These are phyloP conservation scores for Phyllosticta paracitricarpa DNA, from an alignment of 2,329 filamentous ascomycete genomes.

Conservation along the genomic window DNA sequence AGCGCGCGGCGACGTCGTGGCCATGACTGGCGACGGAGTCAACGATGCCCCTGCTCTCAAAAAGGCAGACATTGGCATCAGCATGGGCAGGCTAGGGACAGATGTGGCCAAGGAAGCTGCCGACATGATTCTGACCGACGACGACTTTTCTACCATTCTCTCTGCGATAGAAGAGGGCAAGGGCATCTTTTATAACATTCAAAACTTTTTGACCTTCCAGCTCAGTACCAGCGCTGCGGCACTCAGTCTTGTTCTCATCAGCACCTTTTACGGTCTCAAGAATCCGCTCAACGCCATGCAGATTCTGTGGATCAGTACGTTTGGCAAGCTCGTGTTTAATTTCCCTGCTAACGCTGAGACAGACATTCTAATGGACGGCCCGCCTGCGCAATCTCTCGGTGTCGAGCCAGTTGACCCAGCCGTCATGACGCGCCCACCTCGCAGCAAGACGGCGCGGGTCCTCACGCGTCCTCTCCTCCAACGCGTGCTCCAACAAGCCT, in stretches of 20 bases:
- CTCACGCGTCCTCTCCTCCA: conserved; percentile 75
- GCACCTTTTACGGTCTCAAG: conserved; percentile 85
- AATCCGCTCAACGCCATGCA: conserved; percentile 98
- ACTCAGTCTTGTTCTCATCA: conserved; percentile 80
- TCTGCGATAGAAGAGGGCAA: conserved; percentile 97
- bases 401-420: conserved; percentile 91
- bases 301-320: conserved; percentile 98
- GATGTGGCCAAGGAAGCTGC: conserved; percentile 94
- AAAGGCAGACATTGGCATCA: conserved; percentile 94
- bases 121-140: conserved; percentile 87
- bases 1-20: conserved; percentile 87
- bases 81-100: conserved; percentile 89
- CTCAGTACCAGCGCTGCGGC: conserved; percentile 93
- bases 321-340: conserved; percentile 9
- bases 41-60: conserved; percentile 96
- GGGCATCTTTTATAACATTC: conserved; percentile 98
- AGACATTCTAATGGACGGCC: conserved; percentile 99
- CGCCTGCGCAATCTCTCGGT: conserved; percentile 90
- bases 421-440: conserved; percentile 85
- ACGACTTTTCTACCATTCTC: conserved; percentile 85
- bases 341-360: conserved; percentile 15
- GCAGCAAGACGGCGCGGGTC: conserved; percentile 77
- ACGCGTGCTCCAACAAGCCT: conserved; percentile 77
- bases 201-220: conserved; percentile 98
- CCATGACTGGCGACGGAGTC: conserved; percentile 97